phyloP scores from a whole-genome alignment of 352 stramenopile species.

The Pythium periplocum region DNA sequence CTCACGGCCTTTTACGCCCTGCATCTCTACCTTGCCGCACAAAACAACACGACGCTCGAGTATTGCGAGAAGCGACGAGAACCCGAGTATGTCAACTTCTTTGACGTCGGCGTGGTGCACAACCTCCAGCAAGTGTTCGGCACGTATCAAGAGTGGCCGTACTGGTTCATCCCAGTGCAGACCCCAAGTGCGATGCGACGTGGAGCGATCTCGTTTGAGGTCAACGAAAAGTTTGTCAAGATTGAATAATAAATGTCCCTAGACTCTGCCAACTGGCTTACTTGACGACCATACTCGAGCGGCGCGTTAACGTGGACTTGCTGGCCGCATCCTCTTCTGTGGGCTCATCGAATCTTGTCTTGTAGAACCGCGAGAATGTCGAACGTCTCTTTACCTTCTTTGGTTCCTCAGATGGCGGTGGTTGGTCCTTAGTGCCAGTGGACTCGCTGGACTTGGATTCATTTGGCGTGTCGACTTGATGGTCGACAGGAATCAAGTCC shows the following conservation, averaged over 20 bases:
- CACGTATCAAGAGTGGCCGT: slow-evolving; percentile 43
- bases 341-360: slow-evolving; percentile 55
- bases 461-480: neutral
- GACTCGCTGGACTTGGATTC: neutral
- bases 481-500: neutral
- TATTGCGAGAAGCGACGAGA: slow-evolving; percentile 83
- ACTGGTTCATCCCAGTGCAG: slow-evolving; percentile 71
- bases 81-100: slow-evolving; percentile 78
- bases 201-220: slow-evolving; percentile 41
- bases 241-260: slow-evolving; percentile 27
- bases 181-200: slow-evolving; percentile 40
- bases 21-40: slow-evolving; percentile 62
- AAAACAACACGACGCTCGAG: slow-evolving; percentile 84
- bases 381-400: slow-evolving; percentile 6
- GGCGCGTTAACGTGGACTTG: slow-evolving; percentile 9
- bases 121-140: slow-evolving; percentile 82
- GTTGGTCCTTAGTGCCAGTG: neutral
- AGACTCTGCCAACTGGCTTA: too few relatives aligned
- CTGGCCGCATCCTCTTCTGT: neutral
- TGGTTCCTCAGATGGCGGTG: neutral
- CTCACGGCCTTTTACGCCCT: slow-evolving; percentile 72
- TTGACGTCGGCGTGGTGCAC: slow-evolving; percentile 56
- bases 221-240: slow-evolving; percentile 50
- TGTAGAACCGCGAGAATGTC: slow-evolving; percentile 39
- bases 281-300: slow-evolving; percentile 14